Conservation (phyloP, 2,329 filamentous ascomycete species). For the Hirsutella rhossiliensis region DNA sequence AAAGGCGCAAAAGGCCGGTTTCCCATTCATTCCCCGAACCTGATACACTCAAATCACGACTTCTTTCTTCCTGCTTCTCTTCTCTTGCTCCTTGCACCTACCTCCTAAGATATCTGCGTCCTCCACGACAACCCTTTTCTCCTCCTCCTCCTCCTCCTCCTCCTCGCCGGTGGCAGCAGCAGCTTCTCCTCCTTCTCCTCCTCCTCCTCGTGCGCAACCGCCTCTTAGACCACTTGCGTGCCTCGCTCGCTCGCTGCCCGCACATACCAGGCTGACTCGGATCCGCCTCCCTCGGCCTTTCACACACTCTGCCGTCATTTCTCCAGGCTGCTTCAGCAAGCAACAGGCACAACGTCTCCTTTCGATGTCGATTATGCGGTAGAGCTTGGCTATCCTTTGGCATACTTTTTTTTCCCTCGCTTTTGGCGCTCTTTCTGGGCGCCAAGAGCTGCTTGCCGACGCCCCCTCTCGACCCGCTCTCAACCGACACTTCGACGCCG, state of each 20-base stretch:
- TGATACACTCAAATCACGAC: neutral
- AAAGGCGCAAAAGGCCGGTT: slow-evolving; percentile 1
- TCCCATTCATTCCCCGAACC: neutral
- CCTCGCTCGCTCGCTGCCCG: too few species aligned
- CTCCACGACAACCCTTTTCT: neutral
- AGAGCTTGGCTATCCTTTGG: slow-evolving; percentile 21
- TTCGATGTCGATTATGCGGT: slow-evolving; percentile 20
- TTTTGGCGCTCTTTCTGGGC: neutral
- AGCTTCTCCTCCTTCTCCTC: neutral
- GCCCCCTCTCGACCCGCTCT: neutral
- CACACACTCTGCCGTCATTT: too few species aligned
- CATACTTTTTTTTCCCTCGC: slow-evolving; percentile 10
- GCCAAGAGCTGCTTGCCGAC: neutral
- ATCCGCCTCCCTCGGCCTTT: too few species aligned
- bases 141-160: neutral
- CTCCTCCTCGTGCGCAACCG: too few species aligned
- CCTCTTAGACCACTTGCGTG: too few species aligned
- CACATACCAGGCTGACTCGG: too few species aligned
- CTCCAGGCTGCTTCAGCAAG: neutral
- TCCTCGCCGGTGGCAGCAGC: neutral
- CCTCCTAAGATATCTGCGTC: neutral
- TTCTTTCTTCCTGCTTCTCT: slow-evolving; percentile 4
- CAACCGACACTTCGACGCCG: neutral
- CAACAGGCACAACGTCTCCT: neutral
- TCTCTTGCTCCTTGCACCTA: neutral